A percentile compares a stretch with the other conserved stretches of the same genome.
Conservation (phyloP, 1,139 yeast species). For the Scheffersomyces parashehatae region DNA sequence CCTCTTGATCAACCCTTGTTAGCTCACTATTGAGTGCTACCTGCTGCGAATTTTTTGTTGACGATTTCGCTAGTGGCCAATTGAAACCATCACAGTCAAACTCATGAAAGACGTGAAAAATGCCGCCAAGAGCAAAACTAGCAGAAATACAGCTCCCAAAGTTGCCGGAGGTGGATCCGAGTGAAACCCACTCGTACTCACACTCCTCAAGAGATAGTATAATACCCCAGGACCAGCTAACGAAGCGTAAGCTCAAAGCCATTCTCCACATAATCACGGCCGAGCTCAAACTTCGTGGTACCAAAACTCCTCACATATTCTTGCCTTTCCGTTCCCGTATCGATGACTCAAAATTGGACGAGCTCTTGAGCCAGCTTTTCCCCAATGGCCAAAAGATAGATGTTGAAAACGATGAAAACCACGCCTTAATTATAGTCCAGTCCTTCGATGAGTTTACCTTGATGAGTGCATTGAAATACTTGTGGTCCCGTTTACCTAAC, state of each 20-base stretch:
- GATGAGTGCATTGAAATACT: constrained; percentile 71
- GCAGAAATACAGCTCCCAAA: constrained; percentile 11
- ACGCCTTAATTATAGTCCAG: constrained; percentile 37
- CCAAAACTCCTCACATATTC: constrained; percentile 62
- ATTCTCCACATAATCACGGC: constrained; percentile 67
- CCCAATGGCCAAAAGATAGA: constrained; percentile 51
- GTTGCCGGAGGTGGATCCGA: constrained; percentile 11
- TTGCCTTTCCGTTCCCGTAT: constrained; percentile 71
- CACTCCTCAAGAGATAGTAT: constrained; percentile 4
- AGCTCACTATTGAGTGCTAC: no score
- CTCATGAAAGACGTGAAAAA: no score
- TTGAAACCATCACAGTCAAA: no score
- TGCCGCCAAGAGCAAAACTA: no score
- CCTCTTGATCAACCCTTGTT: no score
- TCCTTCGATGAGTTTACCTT: constrained; percentile 65
- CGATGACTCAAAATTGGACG: constrained; percentile 55
- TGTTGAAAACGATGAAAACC: constrained; percentile 24
- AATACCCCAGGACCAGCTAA: constrained; percentile 44
- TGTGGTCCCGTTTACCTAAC: constrained; percentile 85
- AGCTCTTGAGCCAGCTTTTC: constrained; percentile 52
- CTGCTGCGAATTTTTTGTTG: no score
- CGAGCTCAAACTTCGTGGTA: constrained; percentile 57
- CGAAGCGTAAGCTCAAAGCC: constrained; percentile 62
- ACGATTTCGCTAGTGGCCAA: no score
- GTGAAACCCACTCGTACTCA: constrained; percentile 1